Base-by-base conservation (phyloP, 768 basidiomycete species). In the Epithele typhae region DNA sequence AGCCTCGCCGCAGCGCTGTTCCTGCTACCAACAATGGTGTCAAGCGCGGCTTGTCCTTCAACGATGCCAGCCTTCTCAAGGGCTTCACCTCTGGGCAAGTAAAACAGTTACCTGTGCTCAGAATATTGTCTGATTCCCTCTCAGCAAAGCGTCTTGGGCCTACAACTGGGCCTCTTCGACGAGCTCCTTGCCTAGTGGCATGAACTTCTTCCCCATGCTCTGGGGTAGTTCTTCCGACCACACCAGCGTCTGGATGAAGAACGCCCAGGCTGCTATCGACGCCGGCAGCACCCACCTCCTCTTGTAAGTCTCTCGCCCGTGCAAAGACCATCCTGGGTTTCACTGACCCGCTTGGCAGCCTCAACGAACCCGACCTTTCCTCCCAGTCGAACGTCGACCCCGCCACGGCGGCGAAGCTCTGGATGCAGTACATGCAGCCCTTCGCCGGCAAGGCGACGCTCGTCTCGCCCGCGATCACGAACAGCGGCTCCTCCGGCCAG, bases 381-480 rank as follows among this genome's bases (percentile, higher is more conserved):
- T 37, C 57, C 24, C 64, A 65, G 57, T 51, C 60, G 9, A 65
- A 65, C 53, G 48, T 62, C 46, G 49, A 45, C 40, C 62, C 64
- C 14, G 40, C 52, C 34, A 49, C 51, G 19, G 64, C 64, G 33
- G 64, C 62, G 18, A 22, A 43, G 38, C 54, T 57, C 14, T 65
- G 61, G 61, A 58, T 53, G 54, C 30, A 50, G 40, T 65, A 55
- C 52, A 64, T 64, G 56, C 46, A 64, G 54, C 64, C 64, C 8
- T 61, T 65, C 54, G 59, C 58, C 10, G 62, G 60, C 45, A 56
- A 58, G 48, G 62, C 60, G 39, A 62, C 55, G 49, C 62, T 64
- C 54, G 52, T 59, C 48, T 49, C 53, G 37, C 64, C 64, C 21
- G 64, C 64, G 32, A 54, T 65, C 54, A 65, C 64, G n/a, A 65